These are phyloP conservation scores for Ganoderma multipileum DNA, from an alignment of 1,284 basidiomycete species.

Conservation along the genomic window DNA sequence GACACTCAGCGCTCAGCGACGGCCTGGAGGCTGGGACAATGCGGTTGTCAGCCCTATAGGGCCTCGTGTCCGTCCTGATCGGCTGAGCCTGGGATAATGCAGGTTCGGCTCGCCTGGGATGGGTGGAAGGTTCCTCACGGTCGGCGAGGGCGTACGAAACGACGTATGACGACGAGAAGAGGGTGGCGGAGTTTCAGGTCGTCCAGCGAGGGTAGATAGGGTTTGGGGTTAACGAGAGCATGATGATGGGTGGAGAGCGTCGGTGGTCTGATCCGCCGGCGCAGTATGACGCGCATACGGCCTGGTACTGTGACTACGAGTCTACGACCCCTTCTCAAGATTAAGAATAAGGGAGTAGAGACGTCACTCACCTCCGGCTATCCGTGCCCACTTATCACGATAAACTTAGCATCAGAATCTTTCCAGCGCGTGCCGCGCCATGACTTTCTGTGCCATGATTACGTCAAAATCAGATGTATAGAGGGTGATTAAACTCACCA, in stretches of 20 bases:
- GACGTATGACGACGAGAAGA: not conserved
- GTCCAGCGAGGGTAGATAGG: not conserved
- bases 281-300: not conserved
- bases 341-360: not conserved
- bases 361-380: not conserved
- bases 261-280: not conserved
- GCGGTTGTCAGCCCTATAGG: not conserved
- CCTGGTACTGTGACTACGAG: not conserved
- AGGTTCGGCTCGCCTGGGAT: not conserved
- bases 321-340: not conserved
- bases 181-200: not conserved
- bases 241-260: not conserved
- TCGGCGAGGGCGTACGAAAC: not conserved
- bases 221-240: not conserved
- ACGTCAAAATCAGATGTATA: not conserved
- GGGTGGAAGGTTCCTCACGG: not conserved
- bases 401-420: not conserved
- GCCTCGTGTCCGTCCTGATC: not conserved
- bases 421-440: not conserved
- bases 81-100: not conserved
- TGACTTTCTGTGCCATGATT: not conserved
- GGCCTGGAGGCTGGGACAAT: not conserved
- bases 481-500: not conserved
- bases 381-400: too few relatives aligned
- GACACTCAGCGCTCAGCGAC: not conserved